Evolutionary conservation across 805 yeast genomes (phyloP), one percentile per base, ranked within the genome.

Genomic region (Pichia paraexigua): DNA sequence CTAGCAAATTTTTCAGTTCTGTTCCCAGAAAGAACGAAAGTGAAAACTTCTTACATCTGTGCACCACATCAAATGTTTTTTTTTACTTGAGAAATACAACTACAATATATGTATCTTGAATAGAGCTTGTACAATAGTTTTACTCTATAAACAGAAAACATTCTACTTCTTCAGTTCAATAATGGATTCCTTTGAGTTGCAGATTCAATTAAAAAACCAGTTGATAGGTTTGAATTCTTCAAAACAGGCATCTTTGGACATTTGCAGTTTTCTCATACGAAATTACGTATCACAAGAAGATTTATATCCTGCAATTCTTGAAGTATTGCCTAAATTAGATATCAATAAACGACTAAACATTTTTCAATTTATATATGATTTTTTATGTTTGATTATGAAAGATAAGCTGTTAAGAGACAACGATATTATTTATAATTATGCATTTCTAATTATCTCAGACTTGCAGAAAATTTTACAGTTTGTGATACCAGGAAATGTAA

Each of bases 171-270:
- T n/a, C 11, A n/a, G 39, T 35, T 35, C 3, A 35, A 35, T n/a
- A 35, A 88, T 91, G 95, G 97, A 91, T 63, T 83, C 96, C 1
- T 87, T 92, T 65, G 96, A 88, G 61, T 90, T 91, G 5, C 77
- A 92, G 53, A 70, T 88, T 45, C 85, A 85, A 65, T 84, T 91
- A 60, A 74, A 80, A 7, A 87, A 82, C 58, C 77, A 82, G 43
- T 72, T 91, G 50, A 76, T 82, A 57, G 65, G 74, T 8, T 69
- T 92, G 42, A 82, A 80, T 43, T 91, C 96, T 0, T 76, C 89
- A 1, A 68, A 72, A 47, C 77, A 69, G 58, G 70, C 72, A n/a
- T 69, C 80, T 32, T 65, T 70, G 11, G 75, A 75, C 47, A 76
- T 82, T 10, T 77, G 82, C 2, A 74, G 72, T 53, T 82, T 79